Evolutionary conservation across 306 rosid genomes (phyloP), one percentile per base, ranked within the genome.

Genomic region (Astragalus glycyphyllos): DNA sequence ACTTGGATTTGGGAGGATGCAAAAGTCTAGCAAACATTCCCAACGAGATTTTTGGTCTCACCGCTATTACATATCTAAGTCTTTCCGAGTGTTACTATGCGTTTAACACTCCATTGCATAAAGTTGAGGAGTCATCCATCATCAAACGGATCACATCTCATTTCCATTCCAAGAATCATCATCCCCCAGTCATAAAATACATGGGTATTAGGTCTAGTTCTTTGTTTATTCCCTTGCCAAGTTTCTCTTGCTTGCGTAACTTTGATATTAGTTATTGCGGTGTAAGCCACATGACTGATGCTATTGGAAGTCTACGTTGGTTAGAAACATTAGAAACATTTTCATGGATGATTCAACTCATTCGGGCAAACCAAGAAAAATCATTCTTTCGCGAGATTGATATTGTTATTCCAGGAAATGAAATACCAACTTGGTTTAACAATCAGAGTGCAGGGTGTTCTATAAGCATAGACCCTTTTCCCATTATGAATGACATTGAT

Each of bases 391-490:
- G 1, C 6, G 6, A 8, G 4, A 1, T 48, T 8, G 0, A 47
- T 2, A 15, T 31, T 66, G 46, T 66, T 31, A 9, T 48, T 66
- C 71, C 16, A 2, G 58, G 58, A 29, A 14, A 4, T 32, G 13
- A 48, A 29, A 66, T 66, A 12, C 71, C 71, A n/a, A n/a, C 5
- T 5, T 65, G 58, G 58, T 65, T 65, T 34, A 48, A 5, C 41
- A 9, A 47, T 6, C 56, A 46, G 11, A 65, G n/a, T 0, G 26
- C n/a, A n/a, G n/a, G 0, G 44, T n/a, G 57, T 46, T 48, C 46
- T 4, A 14, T 66, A 5, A 66, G 58, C 11, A 31, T 66, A 1
- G 46, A 66, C 11, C 14, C 16, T 5, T 48, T 47, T 66, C 5
- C 32, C 3, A 11, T 66, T 47, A 2, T 8, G 46, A 14, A 48